Percentiles rank a stretch among this genome's conserved stretches.
Conservation (phyloP, 1,284 basidiomycete genomes). For the Ceratobasidium sp. region DNA sequence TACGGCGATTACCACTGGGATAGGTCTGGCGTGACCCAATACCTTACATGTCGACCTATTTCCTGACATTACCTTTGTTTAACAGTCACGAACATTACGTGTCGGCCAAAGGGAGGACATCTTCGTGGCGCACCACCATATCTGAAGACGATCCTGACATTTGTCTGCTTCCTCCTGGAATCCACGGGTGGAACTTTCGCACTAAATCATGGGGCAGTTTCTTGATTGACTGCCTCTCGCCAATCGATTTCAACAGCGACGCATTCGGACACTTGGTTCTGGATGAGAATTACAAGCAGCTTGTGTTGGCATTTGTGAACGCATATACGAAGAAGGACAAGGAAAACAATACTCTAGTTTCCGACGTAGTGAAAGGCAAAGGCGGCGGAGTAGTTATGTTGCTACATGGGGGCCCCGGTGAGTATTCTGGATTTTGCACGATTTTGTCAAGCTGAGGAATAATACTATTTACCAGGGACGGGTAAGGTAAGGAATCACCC, state of each 20-base stretch:
- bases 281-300: not conserved
- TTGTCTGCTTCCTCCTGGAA: not conserved
- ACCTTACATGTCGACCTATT: not conserved
- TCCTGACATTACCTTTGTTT: not conserved
- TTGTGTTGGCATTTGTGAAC: not conserved
- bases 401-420: constrained; percentile 21
- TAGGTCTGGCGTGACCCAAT: not conserved
- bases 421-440: not conserved
- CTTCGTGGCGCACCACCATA: not conserved
- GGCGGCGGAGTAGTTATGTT: constrained; percentile 8
- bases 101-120: not conserved
- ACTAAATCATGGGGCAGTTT: not conserved
- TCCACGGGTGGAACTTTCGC: constrained; percentile 9
- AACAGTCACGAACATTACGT: not conserved
- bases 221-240: not conserved
- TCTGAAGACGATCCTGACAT: not conserved
- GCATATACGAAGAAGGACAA: not conserved
- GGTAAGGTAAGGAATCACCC: constrained; percentile 6
- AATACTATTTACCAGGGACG: constrained; percentile 9
- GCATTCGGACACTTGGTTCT: constrained; percentile 18
- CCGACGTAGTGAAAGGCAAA: not conserved
- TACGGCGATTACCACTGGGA: not conserved
- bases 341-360: not conserved
- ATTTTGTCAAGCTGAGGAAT: not conserved
- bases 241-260: not conserved